Percentiles rank a stretch among this genome's conserved stretches.
Evolutionary conservation across 305 asterid genomes (phyloP).

Genomic region (Solanum hybrid): DNA sequence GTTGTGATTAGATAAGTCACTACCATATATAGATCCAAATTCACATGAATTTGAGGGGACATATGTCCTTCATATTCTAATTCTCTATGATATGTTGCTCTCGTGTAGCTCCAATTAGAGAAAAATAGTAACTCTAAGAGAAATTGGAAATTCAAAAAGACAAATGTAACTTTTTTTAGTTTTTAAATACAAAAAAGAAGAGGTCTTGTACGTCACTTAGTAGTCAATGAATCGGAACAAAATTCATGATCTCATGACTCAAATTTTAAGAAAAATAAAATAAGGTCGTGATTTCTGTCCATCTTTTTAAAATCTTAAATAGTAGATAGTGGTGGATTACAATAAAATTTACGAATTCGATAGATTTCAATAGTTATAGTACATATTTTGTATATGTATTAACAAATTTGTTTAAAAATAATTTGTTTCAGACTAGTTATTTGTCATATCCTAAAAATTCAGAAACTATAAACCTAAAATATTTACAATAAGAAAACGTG

Average conservation of each 20-base stretch:
- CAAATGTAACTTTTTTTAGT: neutral
- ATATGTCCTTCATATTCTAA: neutral
- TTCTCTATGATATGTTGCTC: neutral
- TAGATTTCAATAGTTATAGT: neutral
- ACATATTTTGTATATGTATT: neutral
- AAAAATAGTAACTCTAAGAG: neutral
- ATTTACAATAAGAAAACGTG: neutral
- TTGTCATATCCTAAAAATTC: neutral
- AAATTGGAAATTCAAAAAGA: neutral
- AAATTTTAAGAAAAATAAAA: neutral
- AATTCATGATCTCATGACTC: neutral
- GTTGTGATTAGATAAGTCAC: neutral
- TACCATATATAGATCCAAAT: neutral
- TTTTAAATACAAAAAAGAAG: neutral
- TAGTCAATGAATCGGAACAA: neutral
- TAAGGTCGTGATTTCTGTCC: neutral
- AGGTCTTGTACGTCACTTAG: neutral
- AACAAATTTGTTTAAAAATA: neutral
- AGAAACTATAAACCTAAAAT: neutral
- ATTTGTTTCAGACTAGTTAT: neutral
- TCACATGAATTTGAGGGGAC: constrained; percentile 7
- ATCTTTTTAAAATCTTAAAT: neutral
- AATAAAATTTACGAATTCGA: neutral
- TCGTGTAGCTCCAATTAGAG: neutral
- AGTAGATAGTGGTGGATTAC: neutral